These are phyloP conservation scores for Lotmaria passim DNA, from an alignment of 208 protist species.

Conservation along the genomic window DNA sequence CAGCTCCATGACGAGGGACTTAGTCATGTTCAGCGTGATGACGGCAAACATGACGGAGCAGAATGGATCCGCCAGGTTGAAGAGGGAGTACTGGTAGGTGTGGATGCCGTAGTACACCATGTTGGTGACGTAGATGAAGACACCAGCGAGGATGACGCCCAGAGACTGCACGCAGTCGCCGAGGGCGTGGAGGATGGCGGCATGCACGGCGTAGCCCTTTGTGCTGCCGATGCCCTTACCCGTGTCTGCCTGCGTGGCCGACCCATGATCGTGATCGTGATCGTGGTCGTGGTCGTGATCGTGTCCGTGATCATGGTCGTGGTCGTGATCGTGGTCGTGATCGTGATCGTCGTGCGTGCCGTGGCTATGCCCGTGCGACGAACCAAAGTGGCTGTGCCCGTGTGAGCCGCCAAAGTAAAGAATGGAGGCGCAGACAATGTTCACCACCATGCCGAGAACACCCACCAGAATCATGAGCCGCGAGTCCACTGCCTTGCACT, in stretches of 20 bases:
- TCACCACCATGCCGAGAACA: constrained; percentile 84
- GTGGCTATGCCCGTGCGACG: constrained; percentile 62
- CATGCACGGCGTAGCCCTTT: constrained; percentile 68
- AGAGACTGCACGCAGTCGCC: constrained; percentile 91
- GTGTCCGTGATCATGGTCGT: constrained; percentile 34
- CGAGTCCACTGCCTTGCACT: constrained; percentile 65
- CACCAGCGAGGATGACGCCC: constrained; percentile 86
- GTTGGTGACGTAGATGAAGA: constrained; percentile 84
- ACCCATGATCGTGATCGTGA: constrained; percentile 49
- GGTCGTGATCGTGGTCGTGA: constrained; percentile 38
- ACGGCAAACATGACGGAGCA: constrained; percentile 88
- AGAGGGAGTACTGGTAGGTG: constrained; percentile 61
- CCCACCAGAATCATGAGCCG: constrained; percentile 84
- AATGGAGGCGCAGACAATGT: constrained; percentile 83
- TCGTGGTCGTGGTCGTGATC: constrained; percentile 51
- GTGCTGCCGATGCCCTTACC: constrained; percentile 19
- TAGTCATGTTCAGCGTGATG: constrained; percentile 89
- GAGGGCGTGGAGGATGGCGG: constrained; percentile 88
- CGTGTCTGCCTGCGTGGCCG: constrained; percentile 42
- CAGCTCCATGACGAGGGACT: constrained; percentile 62
- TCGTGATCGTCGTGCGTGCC: constrained; percentile 20
- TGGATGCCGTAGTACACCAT: constrained; percentile 41
- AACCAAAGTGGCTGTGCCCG: constrained; percentile 72
- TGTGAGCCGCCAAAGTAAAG: constrained; percentile 87
- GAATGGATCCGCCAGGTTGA: constrained; percentile 91